Conservation (phyloP, 139 green algal genomes). For the Tetradesmus obliquus region DNA sequence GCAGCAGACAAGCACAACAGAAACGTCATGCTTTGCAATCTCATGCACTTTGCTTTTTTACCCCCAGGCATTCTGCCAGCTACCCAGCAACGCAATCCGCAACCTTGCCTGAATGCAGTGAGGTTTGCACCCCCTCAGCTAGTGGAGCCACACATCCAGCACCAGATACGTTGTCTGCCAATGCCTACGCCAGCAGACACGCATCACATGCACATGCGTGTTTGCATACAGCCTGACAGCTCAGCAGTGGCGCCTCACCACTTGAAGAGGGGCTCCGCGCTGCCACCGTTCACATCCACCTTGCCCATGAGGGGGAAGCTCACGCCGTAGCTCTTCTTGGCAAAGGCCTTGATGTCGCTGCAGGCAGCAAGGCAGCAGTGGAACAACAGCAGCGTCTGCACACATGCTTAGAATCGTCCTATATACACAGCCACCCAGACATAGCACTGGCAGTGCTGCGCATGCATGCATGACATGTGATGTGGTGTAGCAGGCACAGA, state of each 20-base stretch:
- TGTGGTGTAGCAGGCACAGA: neutral
- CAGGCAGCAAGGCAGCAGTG: neutral
- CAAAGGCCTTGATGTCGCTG: conserved; percentile 45
- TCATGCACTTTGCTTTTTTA: too few species aligned
- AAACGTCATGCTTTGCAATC: neutral
- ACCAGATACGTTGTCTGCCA: too few species aligned
- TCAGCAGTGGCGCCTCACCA: conserved; percentile 26
- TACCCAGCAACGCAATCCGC: too few species aligned
- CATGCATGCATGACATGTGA: too few species aligned
- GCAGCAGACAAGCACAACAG: neutral
- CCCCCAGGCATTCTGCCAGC: too few species aligned
- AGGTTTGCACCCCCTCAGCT: too few species aligned
- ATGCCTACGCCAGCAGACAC: neutral
- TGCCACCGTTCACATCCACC: conserved; percentile 65
- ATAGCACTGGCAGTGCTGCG: neutral
- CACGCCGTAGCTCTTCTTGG: conserved; percentile 45
- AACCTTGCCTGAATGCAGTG: too few species aligned
- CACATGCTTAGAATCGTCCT: neutral
- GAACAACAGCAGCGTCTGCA: neutral
- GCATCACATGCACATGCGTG: too few species aligned
- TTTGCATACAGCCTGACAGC: neutral
- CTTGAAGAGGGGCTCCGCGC: conserved; percentile 47
- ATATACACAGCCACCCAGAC: too few species aligned
- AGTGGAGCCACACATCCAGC: too few species aligned
- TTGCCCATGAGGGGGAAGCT: conserved; percentile 42